Evolutionary conservation across 495 filamentous ascomycete species (phyloP).

Genomic region (Pyrenula massariospora): DNA sequence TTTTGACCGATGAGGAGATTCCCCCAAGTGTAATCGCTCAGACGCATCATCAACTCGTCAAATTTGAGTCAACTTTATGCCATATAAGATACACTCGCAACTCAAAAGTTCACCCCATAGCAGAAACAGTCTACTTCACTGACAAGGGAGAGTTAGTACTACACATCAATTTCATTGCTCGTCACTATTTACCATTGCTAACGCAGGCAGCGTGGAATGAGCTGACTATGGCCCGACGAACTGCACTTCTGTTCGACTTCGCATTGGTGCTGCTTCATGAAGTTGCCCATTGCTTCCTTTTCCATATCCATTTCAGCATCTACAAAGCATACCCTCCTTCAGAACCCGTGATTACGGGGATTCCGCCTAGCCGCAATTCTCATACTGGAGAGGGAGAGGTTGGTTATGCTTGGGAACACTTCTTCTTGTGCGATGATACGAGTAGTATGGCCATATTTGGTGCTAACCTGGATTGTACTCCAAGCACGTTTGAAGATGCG

Average conservation of each 20-base stretch:
- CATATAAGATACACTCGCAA: no score
- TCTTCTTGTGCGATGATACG: neutral
- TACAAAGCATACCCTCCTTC: neutral
- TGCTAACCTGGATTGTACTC: no score
- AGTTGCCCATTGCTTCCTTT: neutral
- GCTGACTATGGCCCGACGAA: no score
- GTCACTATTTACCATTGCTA: no score
- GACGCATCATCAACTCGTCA: neutral
- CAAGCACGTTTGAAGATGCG: no score
- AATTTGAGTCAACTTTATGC: no score
- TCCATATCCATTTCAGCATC: neutral
- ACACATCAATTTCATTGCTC: no score
- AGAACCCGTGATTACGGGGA: neutral
- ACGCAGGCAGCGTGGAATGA: no score
- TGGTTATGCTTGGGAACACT: neutral
- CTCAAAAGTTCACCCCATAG: no score
- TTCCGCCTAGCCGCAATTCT: neutral
- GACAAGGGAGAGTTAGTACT: no score
- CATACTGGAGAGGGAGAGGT: neutral
- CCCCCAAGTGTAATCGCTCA: neutral
- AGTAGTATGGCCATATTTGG: no score
- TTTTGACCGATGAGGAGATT: neutral
- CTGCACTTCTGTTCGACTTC: neutral
- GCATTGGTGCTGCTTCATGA: neutral
- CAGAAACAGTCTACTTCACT: no score